Conservation (phyloP, 2,329 filamentous ascomycete species). For the Emmonsiellopsis sp. region DNA sequence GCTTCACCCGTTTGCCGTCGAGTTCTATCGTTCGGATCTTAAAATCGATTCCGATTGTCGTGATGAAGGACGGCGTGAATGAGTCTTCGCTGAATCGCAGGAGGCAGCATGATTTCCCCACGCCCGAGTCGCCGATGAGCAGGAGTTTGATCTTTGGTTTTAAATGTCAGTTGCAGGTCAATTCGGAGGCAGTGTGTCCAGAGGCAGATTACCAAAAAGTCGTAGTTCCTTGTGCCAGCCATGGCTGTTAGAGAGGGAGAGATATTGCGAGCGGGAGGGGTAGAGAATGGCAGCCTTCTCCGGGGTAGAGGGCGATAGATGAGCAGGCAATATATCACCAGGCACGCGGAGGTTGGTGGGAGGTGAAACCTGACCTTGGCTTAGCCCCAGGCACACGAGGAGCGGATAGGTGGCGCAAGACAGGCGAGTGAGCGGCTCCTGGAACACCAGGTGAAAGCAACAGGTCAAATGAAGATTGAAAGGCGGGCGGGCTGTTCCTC, state of each 20-base stretch:
- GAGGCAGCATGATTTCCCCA: constrained; percentile 95
- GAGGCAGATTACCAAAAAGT: constrained; percentile 68
- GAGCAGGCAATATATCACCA: not conserved
- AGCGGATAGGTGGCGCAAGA: not conserved
- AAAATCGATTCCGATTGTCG: constrained; percentile 99
- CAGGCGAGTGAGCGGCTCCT: no score
- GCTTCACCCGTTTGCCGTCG: constrained; percentile 95
- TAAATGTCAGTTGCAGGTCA: constrained; percentile 8
- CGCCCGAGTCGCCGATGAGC: constrained; percentile 91
- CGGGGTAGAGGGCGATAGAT: not conserved
- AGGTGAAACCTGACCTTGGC: not conserved
- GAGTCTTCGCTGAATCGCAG: constrained; percentile 95
- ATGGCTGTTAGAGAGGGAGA: constrained; percentile 40
- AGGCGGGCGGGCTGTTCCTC: no score
- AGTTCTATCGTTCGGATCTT: constrained; percentile 99
- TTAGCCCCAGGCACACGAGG: not conserved
- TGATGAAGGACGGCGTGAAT: constrained; percentile 96
- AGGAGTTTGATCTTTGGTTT: constrained; percentile 78
- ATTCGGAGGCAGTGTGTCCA: not conserved
- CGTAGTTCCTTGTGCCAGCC: constrained; percentile 98
- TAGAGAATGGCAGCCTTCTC: not conserved
- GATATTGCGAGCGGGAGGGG: not conserved
- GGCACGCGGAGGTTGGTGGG: not conserved
- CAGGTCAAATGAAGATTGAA: no score
- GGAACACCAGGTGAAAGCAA: no score